Conservation (phyloP, 192 early-diverging fungal species). For the Coemansia sp. region DNA sequence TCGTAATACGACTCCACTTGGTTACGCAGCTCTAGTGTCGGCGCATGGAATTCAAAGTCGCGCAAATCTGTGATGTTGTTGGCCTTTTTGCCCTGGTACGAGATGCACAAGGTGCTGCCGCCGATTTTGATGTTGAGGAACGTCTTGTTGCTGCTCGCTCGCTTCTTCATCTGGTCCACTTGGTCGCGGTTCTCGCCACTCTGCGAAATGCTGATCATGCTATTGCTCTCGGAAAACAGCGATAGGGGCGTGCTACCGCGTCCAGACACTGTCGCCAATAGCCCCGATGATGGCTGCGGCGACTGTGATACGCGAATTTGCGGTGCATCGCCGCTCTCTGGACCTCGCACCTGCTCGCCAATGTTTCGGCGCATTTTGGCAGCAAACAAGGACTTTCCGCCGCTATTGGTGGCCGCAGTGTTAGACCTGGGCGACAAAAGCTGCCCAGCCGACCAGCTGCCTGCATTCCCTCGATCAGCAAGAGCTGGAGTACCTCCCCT, state of each 20-base stretch:
- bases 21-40: constrained; percentile 49
- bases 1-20: constrained; percentile 55
- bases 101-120: constrained; percentile 74
- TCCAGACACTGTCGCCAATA: constrained; percentile 30
- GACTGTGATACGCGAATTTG: constrained; percentile 2
- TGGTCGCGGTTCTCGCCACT: constrained; percentile 43
- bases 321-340: neutral
- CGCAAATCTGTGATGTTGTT: constrained; percentile 52
- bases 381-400: constrained; percentile 15
- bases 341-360: constrained; percentile 10
- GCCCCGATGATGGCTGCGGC: constrained; percentile 19
- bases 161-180: constrained; percentile 80
- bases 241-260: constrained; percentile 22
- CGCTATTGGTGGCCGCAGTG: neutral
- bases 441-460: neutral
- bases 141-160: constrained; percentile 80
- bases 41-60: constrained; percentile 54
- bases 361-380: constrained; percentile 23
- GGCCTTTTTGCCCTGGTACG: constrained; percentile 71
- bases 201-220: constrained; percentile 35
- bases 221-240: constrained; percentile 29
- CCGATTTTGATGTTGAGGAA: constrained; percentile 92
- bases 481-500: neutral
- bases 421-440: neutral
- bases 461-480: neutral